These are phyloP conservation scores for Aegilops longissima DNA, from an alignment of 176 grass and related monocot genomes.

Conservation along the genomic window DNA sequence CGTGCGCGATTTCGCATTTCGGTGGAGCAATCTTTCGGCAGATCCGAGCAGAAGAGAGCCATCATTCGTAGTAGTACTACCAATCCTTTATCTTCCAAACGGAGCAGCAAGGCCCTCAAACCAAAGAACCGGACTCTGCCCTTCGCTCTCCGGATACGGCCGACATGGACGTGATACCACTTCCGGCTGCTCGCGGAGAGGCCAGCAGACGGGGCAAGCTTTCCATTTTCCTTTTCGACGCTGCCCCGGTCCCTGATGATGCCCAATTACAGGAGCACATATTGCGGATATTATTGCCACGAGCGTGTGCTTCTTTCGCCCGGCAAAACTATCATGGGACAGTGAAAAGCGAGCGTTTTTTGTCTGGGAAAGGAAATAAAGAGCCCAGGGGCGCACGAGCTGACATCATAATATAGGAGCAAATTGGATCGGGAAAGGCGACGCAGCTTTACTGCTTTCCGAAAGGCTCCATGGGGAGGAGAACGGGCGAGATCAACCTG, in stretches of 20 bases:
- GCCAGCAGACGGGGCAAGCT: background rate
- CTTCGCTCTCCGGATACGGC: background rate
- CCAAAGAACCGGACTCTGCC: background rate
- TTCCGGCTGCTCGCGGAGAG: background rate
- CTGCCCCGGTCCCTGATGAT: background rate
- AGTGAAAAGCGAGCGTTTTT: constrained; percentile 23
- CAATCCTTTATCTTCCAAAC: background rate
- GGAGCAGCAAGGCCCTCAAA: background rate
- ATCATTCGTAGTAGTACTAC: background rate
- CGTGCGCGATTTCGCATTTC: background rate
- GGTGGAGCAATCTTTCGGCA: constrained; percentile 19
- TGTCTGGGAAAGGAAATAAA: constrained; percentile 37
- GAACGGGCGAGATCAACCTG: constrained; percentile 19
- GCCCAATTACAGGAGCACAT: constrained; percentile 35
- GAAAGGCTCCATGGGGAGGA: constrained; percentile 6
- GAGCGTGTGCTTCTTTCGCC: constrained; percentile 7
- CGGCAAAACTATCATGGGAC: constrained; percentile 28
- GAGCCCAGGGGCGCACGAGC: constrained; percentile 8
- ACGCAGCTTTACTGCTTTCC: constrained; percentile 34
- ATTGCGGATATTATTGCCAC: constrained; percentile 31
- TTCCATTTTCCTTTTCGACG: background rate
- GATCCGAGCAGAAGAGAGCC: constrained; percentile 23
- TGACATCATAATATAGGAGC: constrained; percentile 36
- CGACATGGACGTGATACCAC: background rate
- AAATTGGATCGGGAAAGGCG: background rate